Conservation (phyloP, 1,284 basidiomycete species). For the Moesziomyces parantarcticus region DNA sequence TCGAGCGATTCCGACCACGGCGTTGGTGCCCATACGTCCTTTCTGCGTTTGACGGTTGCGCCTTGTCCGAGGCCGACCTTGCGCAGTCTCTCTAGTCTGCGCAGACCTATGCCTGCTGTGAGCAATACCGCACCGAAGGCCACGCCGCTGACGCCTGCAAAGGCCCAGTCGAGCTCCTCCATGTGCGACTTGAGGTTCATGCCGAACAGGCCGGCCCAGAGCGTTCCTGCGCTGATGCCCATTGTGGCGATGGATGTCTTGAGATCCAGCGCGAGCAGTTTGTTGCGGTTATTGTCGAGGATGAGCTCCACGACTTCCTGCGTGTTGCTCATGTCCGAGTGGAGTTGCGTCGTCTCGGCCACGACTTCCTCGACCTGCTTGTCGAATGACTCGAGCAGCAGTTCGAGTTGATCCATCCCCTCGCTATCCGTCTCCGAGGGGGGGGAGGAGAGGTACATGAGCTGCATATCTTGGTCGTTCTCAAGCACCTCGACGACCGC, state of each 20-base stretch:
- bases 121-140: constrained; percentile 42
- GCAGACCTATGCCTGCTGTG: constrained; percentile 37
- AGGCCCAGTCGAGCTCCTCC: constrained; percentile 57
- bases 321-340: constrained; percentile 80
- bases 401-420: constrained; percentile 79
- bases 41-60: background rate
- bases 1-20: background rate
- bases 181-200: constrained; percentile 76
- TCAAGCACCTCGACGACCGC: constrained; percentile 60
- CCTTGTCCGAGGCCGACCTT: constrained; percentile 43
- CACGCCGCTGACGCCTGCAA: constrained; percentile 35
- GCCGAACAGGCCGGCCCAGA: constrained; percentile 89
- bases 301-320: constrained; percentile 98
- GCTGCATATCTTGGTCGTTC: constrained; percentile 79
- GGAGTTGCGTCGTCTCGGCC: constrained; percentile 52
- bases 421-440: constrained; percentile 13
- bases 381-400: constrained; percentile 89
- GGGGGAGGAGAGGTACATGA: constrained; percentile 75
- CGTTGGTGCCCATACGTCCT: background rate
- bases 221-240: constrained; percentile 90
- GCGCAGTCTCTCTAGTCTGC: constrained; percentile 40
- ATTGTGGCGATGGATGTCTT: constrained; percentile 92
- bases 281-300: constrained; percentile 94
- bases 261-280: constrained; percentile 88
- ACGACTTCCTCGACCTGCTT: constrained; percentile 73